Evolutionary conservation across 768 basidiomycete species (phyloP), one percentile per base, ranked within the genome.

Genomic region (Mycena albidolilacea): DNA sequence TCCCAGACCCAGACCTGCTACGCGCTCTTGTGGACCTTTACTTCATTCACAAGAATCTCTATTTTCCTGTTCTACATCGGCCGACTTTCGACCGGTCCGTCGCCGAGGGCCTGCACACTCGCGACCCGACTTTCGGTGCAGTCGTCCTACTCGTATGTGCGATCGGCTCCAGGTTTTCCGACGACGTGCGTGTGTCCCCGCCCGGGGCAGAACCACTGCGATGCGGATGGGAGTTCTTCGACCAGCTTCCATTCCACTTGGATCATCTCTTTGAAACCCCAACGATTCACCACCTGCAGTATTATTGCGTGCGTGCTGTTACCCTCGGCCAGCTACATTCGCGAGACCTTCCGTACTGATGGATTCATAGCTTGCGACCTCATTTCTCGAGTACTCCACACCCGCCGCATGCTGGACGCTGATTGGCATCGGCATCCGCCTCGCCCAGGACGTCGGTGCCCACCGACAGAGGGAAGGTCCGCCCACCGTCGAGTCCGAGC

Each of bases 61-160:
- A 87, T 65, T 78, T 87, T 0, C 94, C 95, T 0, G 83, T 97
- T 8, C 84, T 97, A 5, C 95, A 96, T 75, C 87, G 90, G 4
- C 90, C 90, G 0, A 88, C 88, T 2, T 95, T 97, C 75, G 85
- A 91, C 43, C 82, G 82, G 23, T 83, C 85, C 23, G 74, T 92
- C 48, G 78, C 77, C 0, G 85, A 88, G 5, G 86, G 87, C 0
- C 76, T 90, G 1, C 90, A 94, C 76, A 78, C 84, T n/a, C 80
- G 75, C 0, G 72, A 73, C 68, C 54, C 83, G 0, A 76, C 82
- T 0, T 95, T 96, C 77, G 89, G 86, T 0, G 81, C 87, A 0
- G 86, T 89, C 0, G 87, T 94, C 37, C 83, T 96, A 3, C 85
- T 94, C 2, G 83, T 90, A 0, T 90, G 88, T 77, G 90, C 91